Base-by-base conservation (phyloP, 1,139 yeast genomes). In the Kazachstania sp. region DNA sequence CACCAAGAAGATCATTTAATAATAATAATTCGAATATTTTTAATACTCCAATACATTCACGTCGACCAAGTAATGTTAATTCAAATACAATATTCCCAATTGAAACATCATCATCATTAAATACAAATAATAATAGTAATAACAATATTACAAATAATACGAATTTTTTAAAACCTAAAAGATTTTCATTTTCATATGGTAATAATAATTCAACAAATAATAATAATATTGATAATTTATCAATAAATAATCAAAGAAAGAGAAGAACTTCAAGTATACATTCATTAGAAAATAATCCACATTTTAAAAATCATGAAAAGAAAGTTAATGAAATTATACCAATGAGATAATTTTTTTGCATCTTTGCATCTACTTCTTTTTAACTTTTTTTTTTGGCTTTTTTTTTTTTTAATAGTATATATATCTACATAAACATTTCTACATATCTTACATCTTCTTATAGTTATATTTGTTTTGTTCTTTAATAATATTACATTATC, bases 1-100 rank as follows among this genome's bases (percentile, higher is more conserved):
- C 48, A 1, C 48, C 48, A 29, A 38, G 48, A 42, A 20, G 29
- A n/a, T 45, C 48, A 4, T 41, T 41, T 34, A 32, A 18, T n/a
- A n/a, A n/a, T n/a, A n/a, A n/a, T 13, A 39, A 20, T 32, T 6
- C 19, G 3, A 30, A 12, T n/a, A 7, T 4, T 12, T 12, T 9
- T 31, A 3, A 34, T 32, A 29, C 41, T 4, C 30, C 43, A 11
- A 29, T 31, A 19, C 6, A 36, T 37, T 45, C 48, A n/a, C 35
- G 37, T 13, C 29, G 39, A n/a, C 42, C 42, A 18, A 29, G 31
- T 19, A 26, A 39, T 6, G 15, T 39, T 9, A 12, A 23, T 12
- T 37, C 48, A n/a, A 28, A 37, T 15, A 26, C 45, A 13, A 41
- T 45, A 4, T 41, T 45, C 43, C 48, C 48, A 20, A 29, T 41